These are phyloP conservation scores for Fusarium cyanostomum DNA, from an alignment of 2,329 filamentous ascomycete genomes.

Conservation along the genomic window DNA sequence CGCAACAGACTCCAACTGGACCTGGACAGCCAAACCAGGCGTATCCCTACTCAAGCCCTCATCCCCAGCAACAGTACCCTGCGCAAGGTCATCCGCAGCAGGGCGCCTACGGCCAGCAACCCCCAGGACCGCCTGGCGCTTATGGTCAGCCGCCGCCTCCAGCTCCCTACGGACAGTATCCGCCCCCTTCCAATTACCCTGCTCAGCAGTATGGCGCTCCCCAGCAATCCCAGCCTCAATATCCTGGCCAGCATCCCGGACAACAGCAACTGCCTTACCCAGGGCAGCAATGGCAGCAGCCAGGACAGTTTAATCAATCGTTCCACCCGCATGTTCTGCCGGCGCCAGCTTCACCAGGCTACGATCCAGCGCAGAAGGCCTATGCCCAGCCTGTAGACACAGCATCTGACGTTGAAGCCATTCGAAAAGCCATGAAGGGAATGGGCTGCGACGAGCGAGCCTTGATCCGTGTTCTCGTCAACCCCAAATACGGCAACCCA, in stretches of 20 bases:
- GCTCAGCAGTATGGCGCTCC: slow-evolving; percentile 26
- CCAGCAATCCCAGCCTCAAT: slow-evolving; percentile 21
- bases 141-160: slow-evolving; percentile 23
- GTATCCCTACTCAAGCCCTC: slow-evolving; percentile 12
- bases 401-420: slow-evolving; percentile 40
- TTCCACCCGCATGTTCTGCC: slow-evolving; percentile 26
- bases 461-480: slow-evolving; percentile 44
- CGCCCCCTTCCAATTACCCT: slow-evolving; percentile 9
- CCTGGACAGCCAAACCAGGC: slow-evolving; percentile 14
- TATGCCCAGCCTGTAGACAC: slow-evolving; percentile 44
- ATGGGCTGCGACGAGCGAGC: slow-evolving; percentile 48
- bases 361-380: slow-evolving; percentile 43
- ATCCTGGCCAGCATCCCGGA: slow-evolving; percentile 5
- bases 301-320: slow-evolving; percentile 8
- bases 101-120: slow-evolving; percentile 21
- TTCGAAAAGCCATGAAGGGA: slow-evolving; percentile 50
- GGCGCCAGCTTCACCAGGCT: slow-evolving; percentile 43
- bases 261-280: slow-evolving; percentile 15
- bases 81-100: slow-evolving; percentile 16
- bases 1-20: slow-evolving; percentile 13
- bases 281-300: slow-evolving; percentile 38
- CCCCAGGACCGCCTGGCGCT: slow-evolving; percentile 32
- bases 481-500: slow-evolving; percentile 46
- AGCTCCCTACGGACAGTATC: slow-evolving; percentile 23
- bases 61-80: slow-evolving; percentile 16